Conservation (phyloP, 345 rosid genomes). For the Reutealis trisperma region DNA sequence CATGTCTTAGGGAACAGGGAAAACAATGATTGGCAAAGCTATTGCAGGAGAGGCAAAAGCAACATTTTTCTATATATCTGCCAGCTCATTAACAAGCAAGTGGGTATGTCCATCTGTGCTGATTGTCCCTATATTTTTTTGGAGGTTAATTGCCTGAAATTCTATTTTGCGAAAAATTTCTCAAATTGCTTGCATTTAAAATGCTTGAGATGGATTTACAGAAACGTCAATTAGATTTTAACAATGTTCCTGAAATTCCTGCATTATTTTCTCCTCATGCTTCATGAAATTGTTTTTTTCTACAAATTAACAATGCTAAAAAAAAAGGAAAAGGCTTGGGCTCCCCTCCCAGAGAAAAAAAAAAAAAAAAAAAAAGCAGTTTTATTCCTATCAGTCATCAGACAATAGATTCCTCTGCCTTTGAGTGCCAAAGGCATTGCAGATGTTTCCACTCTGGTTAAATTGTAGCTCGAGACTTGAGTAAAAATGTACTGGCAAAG, state of each 20-base stretch:
- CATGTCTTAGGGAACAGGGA: constrained; percentile 81
- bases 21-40: constrained; percentile 99
- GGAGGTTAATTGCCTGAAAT: not conserved
- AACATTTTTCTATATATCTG: constrained; percentile 95
- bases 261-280: not conserved
- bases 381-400: not conserved
- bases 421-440: not conserved
- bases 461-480: not conserved
- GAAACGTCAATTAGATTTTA: not conserved
- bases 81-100: constrained; percentile 98
- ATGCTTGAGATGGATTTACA: not conserved
- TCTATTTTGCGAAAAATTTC: not conserved
- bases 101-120: constrained; percentile 77
- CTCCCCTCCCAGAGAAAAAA: no score
- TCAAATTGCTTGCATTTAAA: not conserved
- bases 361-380: no score
- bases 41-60: constrained; percentile 99
- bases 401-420: not conserved
- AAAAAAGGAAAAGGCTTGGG: not conserved
- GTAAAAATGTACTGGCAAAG: no score
- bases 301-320: no score
- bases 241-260: not conserved
- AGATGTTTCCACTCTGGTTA: not conserved
- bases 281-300: not conserved
- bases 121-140: constrained; percentile 13